A percentile compares a stretch with the other conserved stretches of the same genome.
phyloP scores from a whole-genome alignment of 495 filamentous ascomycete genomes.

The Penicillium subrubescens region DNA sequence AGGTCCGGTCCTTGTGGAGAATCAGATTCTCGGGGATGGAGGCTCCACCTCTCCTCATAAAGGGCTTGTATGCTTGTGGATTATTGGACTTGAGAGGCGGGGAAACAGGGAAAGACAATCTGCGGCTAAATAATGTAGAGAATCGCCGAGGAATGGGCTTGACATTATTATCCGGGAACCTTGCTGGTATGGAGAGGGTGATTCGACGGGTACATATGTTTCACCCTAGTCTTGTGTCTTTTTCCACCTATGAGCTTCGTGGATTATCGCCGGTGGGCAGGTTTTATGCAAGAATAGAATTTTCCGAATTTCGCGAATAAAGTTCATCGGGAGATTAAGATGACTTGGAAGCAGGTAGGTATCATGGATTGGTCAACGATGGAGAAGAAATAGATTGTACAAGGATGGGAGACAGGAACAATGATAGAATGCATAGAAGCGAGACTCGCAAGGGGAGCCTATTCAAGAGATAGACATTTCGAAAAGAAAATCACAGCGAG shows the following conservation, averaged over 20 bases:
- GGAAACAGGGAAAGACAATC: neutral
- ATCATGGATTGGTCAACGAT: neutral
- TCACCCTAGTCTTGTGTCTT: neutral
- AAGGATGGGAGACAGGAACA: conserved; percentile 9
- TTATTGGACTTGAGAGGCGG: neutral
- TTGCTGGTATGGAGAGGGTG: neutral
- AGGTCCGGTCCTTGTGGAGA: conserved; percentile 1
- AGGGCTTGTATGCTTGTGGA: no score
- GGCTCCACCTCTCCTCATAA: neutral
- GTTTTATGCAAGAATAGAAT: conserved; percentile 3
- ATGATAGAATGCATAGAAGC: neutral
- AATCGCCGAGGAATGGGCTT: neutral
- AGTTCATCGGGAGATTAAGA: neutral
- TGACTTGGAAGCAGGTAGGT: neutral
- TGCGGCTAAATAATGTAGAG: conserved; percentile 20
- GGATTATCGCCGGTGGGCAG: neutral
- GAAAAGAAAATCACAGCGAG: conserved; percentile 8
- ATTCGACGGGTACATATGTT: neutral
- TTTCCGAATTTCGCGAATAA: neutral
- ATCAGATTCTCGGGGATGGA: neutral
- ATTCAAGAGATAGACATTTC: neutral
- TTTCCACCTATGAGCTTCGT: conserved; percentile 27
- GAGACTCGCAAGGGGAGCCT: neutral
- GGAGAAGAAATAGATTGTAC: conserved; percentile 12
- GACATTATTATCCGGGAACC: neutral